phyloP scores from a whole-genome alignment of 768 basidiomycete species.

The Tremella mesenterica region DNA sequence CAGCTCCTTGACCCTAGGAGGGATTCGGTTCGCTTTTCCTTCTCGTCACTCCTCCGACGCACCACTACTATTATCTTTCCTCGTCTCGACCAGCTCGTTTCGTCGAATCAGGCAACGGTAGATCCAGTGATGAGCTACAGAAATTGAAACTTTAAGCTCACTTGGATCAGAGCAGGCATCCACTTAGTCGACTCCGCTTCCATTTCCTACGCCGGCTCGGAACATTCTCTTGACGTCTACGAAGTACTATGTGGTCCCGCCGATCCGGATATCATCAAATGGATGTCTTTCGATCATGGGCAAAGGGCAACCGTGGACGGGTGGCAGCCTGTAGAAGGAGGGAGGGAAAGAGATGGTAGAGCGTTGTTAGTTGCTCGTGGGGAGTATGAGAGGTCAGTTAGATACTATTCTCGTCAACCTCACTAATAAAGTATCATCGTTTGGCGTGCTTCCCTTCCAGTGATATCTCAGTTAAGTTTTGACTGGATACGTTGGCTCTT shows the following conservation, averaged over 20 bases:
- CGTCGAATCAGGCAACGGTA: neutral
- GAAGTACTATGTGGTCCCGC: slow-evolving; percentile 38
- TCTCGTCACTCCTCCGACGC: too few species aligned
- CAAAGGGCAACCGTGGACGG: slow-evolving; percentile 22
- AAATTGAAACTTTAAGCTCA: too few species aligned
- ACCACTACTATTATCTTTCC: too few species aligned
- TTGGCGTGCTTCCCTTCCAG: too few species aligned
- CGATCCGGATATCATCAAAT: slow-evolving; percentile 31
- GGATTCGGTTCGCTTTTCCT: too few species aligned
- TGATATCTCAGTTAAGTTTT: too few species aligned
- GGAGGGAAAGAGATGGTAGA: slow-evolving; percentile 31
- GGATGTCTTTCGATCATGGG: slow-evolving; percentile 34
- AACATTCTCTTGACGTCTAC: slow-evolving; percentile 30
- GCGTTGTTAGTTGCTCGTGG: slow-evolving; percentile 36
- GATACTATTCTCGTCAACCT: too few species aligned
- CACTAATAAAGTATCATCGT: too few species aligned
- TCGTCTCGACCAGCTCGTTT: too few species aligned
- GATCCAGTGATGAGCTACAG: neutral
- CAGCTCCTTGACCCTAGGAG: too few species aligned
- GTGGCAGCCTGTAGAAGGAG: slow-evolving; percentile 40
- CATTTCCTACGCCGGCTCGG: slow-evolving; percentile 38
- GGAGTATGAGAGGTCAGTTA: slow-evolving; percentile 34
- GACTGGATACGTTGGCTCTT: too few species aligned
- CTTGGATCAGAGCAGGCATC: slow-evolving; percentile 16
- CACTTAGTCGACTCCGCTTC: slow-evolving; percentile 28